Conservation (phyloP, 176 grass and related monocot species). For the Alloteropsis semialata region DNA sequence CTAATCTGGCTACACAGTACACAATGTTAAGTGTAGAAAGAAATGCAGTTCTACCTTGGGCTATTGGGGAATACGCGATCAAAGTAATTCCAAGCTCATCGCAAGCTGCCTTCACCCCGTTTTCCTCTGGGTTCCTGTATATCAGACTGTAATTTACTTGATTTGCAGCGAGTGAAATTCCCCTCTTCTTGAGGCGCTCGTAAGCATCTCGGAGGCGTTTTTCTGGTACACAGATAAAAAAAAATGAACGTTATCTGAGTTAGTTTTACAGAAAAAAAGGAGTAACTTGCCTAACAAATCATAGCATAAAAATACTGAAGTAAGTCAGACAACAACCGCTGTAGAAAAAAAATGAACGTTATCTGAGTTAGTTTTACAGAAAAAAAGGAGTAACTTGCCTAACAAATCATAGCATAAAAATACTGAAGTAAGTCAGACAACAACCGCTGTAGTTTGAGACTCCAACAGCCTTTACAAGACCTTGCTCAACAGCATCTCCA, state of each 20-base stretch:
- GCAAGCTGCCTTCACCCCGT: constrained; percentile 66
- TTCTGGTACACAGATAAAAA: neutral
- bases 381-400: neutral
- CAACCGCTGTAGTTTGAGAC: constrained; percentile 93
- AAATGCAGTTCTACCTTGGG: constrained; percentile 38
- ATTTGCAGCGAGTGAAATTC: constrained; percentile 64
- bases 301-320: neutral
- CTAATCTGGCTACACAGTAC: neutral
- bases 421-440: neutral
- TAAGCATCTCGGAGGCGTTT: constrained; percentile 68
- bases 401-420: neutral
- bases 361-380: neutral
- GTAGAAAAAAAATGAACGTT: neutral
- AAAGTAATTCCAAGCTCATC: constrained; percentile 72
- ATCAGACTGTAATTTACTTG: constrained; percentile 81
- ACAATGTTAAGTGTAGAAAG: too few relatives aligned
- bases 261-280: neutral
- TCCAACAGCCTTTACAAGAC: constrained; percentile 86
- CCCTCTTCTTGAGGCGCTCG: constrained; percentile 57
- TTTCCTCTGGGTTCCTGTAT: constrained; percentile 61
- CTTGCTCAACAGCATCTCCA: constrained; percentile 90
- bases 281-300: neutral
- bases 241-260: neutral
- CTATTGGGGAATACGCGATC: constrained; percentile 73
- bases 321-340: too few relatives aligned